Evolutionary conservation across 2,329 filamentous ascomycete genomes (phyloP).

Genomic region (Sclerotinia sclerotiorum): DNA sequence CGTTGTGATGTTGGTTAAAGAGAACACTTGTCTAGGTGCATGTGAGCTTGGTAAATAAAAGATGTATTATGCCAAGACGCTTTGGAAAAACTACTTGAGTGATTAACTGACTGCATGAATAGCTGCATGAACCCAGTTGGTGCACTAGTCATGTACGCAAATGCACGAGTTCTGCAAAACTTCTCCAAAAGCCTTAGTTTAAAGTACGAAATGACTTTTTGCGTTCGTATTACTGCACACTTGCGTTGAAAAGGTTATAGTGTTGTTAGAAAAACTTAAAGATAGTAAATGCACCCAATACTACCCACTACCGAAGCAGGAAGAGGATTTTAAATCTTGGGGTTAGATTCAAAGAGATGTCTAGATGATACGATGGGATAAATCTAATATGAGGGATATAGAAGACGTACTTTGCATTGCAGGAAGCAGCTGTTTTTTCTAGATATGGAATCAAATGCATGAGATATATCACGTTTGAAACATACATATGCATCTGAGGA

Average conservation of each 20-base stretch:
- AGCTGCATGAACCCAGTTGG: neutral
- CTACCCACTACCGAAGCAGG: neutral
- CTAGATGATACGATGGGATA: neutral
- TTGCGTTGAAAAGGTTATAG: neutral
- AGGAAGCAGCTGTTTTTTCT: neutral
- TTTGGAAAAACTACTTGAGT: neutral
- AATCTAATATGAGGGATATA: conserved; percentile 1
- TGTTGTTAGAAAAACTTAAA: neutral
- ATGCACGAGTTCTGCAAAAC: neutral
- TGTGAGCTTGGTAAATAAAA: neutral
- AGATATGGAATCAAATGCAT: neutral
- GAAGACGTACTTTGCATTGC: conserved; percentile 2
- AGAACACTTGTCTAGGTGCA: neutral
- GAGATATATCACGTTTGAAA: neutral
- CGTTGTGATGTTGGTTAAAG: no score
- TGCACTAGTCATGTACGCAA: conserved; percentile 1
- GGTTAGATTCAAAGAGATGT: neutral
- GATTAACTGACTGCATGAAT: neutral
- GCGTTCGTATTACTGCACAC: neutral
- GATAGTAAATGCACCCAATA: neutral
- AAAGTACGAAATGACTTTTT: neutral
- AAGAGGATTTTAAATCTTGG: no score
- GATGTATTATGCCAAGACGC: neutral
- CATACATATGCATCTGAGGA: neutral
- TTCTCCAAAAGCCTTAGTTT: no score